Evolutionary conservation across 441 rosid genomes (phyloP).

Genomic region (Populus tomentosa): DNA sequence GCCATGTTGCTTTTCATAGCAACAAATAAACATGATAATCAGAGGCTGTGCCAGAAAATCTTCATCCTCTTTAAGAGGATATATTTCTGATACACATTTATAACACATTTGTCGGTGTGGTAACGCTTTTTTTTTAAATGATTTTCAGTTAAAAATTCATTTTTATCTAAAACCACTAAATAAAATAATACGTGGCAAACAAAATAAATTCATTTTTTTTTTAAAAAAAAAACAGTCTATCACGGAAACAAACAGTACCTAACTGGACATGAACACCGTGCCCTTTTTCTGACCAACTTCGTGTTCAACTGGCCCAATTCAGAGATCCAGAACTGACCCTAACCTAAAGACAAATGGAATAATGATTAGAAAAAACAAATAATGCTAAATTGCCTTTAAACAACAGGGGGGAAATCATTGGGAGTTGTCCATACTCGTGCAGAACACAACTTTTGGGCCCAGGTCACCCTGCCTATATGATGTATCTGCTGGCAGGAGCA

Average conservation of each 20-base stretch:
- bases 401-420: neutral
- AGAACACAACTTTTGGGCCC: neutral
- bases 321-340: slow-evolving; percentile 20
- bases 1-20: neutral
- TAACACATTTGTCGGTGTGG: neutral
- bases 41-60: neutral
- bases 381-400: neutral
- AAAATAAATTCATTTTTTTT: too few relatives aligned
- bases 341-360: slow-evolving; percentile 5
- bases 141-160: too few relatives aligned
- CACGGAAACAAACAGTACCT: neutral
- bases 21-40: neutral
- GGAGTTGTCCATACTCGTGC: neutral
- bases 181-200: too few relatives aligned
- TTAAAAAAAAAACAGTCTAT: too few relatives aligned
- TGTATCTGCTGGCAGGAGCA: neutral
- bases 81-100: neutral
- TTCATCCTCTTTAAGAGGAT: neutral
- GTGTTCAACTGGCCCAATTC: slow-evolving; percentile 16
- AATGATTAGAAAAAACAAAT: slow-evolving; percentile 5
- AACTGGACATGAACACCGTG: neutral
- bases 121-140: too few relatives aligned
- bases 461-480: too few relatives aligned
- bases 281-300: slow-evolving; percentile 7
- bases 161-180: too few relatives aligned